A percentile compares a stretch with the other conserved stretches of the same genome.
Conservation (phyloP, 768 basidiomycete species). For the Pisolithus sp. region DNA sequence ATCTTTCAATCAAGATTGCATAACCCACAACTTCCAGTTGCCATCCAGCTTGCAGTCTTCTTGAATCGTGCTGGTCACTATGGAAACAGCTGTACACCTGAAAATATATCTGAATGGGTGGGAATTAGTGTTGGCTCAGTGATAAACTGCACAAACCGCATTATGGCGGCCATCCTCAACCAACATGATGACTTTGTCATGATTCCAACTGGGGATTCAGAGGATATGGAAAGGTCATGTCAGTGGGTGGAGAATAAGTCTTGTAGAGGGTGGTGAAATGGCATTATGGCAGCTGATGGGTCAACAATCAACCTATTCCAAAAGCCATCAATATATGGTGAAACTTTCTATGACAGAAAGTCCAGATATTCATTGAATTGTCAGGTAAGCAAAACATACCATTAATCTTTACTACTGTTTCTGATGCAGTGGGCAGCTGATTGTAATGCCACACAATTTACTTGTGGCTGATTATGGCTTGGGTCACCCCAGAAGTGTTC, state of each 20-base stretch:
- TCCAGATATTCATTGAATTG: slow-evolving; percentile 11
- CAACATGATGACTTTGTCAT: slow-evolving; percentile 7
- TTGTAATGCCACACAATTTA: slow-evolving; percentile 6
- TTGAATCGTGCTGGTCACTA: slow-evolving; percentile 2
- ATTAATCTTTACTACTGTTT: not conserved
- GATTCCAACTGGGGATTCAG: slow-evolving; percentile 2
- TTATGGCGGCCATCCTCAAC: slow-evolving; percentile 9
- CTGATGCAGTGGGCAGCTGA: not conserved
- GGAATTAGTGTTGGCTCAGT: slow-evolving; percentile 10
- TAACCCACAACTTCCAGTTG: slow-evolving; percentile 17
- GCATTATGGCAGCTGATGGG: slow-evolving; percentile 35
- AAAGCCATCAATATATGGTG: not conserved
- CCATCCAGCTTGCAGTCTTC: slow-evolving; percentile 17
- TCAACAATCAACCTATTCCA: slow-evolving; percentile 17
- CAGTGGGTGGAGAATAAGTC: not conserved
- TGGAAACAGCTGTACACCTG: not conserved
- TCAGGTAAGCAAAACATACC: slow-evolving; percentile 8
- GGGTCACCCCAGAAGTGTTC: slow-evolving; percentile 6
- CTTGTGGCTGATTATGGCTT: slow-evolving; percentile 3
- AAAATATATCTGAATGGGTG: slow-evolving; percentile 7
- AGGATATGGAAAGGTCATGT: slow-evolving; percentile 11
- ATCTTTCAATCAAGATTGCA: slow-evolving; percentile 1
- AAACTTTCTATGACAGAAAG: slow-evolving; percentile 12
- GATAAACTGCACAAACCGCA: slow-evolving; percentile 12
- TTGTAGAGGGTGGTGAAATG: slow-evolving; percentile 25